Conservation (phyloP, 148 eudicot species). For the Chenopodium formosanum region DNA sequence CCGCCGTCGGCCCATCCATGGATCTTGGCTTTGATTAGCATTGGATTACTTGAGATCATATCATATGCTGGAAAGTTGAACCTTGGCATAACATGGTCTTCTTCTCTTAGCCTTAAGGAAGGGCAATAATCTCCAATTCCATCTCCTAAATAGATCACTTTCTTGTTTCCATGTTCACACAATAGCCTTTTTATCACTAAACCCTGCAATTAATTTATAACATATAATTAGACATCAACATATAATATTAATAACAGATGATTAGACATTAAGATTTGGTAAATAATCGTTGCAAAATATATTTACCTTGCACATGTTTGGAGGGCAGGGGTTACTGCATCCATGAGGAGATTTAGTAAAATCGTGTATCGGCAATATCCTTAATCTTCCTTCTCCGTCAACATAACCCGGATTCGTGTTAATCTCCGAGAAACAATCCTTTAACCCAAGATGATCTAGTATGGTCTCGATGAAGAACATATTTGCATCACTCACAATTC, state of each 20-base stretch:
- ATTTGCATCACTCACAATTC: constrained; percentile 36
- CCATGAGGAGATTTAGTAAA: constrained; percentile 53
- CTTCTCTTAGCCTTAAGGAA: constrained; percentile 49
- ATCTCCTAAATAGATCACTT: constrained; percentile 65
- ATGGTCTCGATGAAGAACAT: constrained; percentile 54
- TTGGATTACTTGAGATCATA: constrained; percentile 45
- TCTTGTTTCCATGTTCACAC: constrained; percentile 40
- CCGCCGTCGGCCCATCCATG: constrained; percentile 69
- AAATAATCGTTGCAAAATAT: too few relatives aligned
- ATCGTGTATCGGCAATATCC: constrained; percentile 63
- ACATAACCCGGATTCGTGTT: constrained; percentile 59
- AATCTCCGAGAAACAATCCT: constrained; percentile 59
- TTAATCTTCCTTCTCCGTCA: constrained; percentile 59
- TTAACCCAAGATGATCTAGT: constrained; percentile 51
- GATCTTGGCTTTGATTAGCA: constrained; percentile 38
- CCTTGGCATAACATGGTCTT: constrained; percentile 69
- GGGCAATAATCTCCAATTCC: constrained; percentile 78
- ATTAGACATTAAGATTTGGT: not conserved
- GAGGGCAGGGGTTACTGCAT: constrained; percentile 64
- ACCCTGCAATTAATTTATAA: constrained; percentile 37
- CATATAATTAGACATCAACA: too few relatives aligned
- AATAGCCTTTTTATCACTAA: constrained; percentile 53
- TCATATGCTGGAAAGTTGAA: constrained; percentile 70
- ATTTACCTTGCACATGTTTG: constrained; percentile 88
- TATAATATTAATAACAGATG: too few relatives aligned